These are phyloP conservation scores for Pseudisothecium myosuroides DNA, from an alignment of 225 moss, liverwort and hornwort genomes.

Conservation along the genomic window DNA sequence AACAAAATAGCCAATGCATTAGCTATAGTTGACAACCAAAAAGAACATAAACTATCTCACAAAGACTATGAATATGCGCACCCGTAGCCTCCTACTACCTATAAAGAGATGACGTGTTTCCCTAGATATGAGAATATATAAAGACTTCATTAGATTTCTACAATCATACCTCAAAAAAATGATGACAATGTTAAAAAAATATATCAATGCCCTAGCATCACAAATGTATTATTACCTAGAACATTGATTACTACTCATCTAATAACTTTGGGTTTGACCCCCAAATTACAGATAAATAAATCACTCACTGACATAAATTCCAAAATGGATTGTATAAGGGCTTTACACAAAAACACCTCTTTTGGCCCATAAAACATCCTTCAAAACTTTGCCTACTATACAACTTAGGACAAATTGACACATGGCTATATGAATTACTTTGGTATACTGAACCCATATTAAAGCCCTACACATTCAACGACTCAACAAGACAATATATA, in stretches of 20 bases:
- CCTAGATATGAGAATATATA: rapidly evolving
- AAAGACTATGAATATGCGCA: too few species aligned
- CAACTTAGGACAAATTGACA: not conserved
- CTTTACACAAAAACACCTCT: not conserved
- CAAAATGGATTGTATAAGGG: too few species aligned
- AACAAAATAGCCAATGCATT: too few species aligned
- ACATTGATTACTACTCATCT: too few species aligned
- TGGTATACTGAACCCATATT: rapidly evolving
- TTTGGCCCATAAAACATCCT: not conserved
- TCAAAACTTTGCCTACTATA: not conserved
- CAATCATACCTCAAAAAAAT: not conserved
- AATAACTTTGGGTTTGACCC: too few species aligned
- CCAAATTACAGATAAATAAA: too few species aligned
- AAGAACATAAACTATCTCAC: not conserved
- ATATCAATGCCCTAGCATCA: too few species aligned
- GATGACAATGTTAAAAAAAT: not conserved
- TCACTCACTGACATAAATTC: too few species aligned
- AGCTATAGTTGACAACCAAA: too few species aligned
- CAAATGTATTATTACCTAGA: too few species aligned
- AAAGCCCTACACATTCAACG: not conserved
- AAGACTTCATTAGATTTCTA: not conserved
- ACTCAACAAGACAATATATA: rapidly evolving
- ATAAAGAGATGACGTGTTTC: not conserved
- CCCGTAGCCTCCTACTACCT: not conserved
- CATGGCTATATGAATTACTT: not conserved